Conservation (phyloP, 2,329 filamentous ascomycete species). For the Coniochaeta sp. region DNA sequence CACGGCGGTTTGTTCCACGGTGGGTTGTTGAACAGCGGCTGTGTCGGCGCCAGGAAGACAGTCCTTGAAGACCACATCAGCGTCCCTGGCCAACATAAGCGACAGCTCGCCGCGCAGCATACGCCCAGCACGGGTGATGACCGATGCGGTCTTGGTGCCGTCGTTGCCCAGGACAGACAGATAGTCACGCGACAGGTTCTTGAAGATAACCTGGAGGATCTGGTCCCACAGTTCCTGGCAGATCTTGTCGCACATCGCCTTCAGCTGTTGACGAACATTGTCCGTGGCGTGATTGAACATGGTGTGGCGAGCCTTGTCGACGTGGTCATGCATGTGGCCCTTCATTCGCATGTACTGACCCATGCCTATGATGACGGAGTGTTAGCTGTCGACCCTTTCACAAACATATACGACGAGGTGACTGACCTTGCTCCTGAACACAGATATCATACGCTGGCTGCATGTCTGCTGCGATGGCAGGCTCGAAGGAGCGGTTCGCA, state of each 20-base stretch:
- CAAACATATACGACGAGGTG: not conserved
- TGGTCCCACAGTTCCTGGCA: not conserved
- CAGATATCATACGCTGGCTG: constrained; percentile 12
- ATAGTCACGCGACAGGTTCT: constrained; percentile 9
- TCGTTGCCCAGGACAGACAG: constrained; percentile 9
- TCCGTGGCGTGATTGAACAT: constrained; percentile 15
- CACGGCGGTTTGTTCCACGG: not conserved
- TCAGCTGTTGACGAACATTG: constrained; percentile 12
- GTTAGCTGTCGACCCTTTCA: not conserved
- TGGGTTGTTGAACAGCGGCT: not conserved
- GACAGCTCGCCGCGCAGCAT: constrained; percentile 12
- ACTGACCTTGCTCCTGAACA: constrained; percentile 9
- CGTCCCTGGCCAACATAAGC: not conserved
- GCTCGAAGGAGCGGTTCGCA: constrained; percentile 15
- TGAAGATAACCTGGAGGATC: not conserved
- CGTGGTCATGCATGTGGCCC: constrained; percentile 13
- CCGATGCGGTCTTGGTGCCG: not conserved
- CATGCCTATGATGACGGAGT: constrained; percentile 4
- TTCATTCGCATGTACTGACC: constrained; percentile 19
- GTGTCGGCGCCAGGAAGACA: not conserved
- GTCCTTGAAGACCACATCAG: not conserved
- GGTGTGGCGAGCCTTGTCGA: constrained; percentile 4
- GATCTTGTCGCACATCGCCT: constrained; percentile 4
- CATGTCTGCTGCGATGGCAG: constrained; percentile 14
- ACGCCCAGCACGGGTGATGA: constrained; percentile 8